phyloP scores from a whole-genome alignment of 2,329 filamentous ascomycete species.

The Xylogone sp. region DNA sequence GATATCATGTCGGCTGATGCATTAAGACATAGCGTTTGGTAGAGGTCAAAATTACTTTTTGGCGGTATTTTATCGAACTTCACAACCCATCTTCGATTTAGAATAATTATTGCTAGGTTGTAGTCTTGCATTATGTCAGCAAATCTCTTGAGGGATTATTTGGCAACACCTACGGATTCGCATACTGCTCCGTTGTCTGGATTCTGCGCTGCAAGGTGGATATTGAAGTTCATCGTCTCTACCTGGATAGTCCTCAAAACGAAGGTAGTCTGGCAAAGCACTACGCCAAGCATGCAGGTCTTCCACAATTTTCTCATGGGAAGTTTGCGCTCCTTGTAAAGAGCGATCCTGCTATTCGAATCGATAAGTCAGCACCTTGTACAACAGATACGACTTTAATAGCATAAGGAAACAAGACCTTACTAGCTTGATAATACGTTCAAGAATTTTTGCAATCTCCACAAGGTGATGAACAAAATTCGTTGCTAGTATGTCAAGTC shows the following conservation, averaged over 20 bases:
- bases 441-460: background rate
- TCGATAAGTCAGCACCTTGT: background rate
- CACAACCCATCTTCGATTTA: background rate
- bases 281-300: too few species aligned
- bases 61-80: background rate
- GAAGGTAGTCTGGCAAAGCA: background rate
- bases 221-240: background rate
- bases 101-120: background rate
- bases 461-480: background rate
- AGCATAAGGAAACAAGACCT: too few species aligned
- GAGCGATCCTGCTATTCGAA: background rate
- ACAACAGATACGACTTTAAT: background rate
- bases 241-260: background rate
- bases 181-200: background rate
- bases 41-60: background rate
- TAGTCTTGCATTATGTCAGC: background rate
- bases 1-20: background rate
- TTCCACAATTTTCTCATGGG: too few species aligned
- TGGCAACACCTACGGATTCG: background rate
- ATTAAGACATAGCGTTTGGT: background rate
- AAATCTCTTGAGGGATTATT: background rate
- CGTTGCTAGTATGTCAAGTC: background rate
- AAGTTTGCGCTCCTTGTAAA: background rate
- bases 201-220: background rate
- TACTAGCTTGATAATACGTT: background rate